phyloP scores from a whole-genome alignment of 2,329 filamentous ascomycete species.

The Arthrobotrys conoides region DNA sequence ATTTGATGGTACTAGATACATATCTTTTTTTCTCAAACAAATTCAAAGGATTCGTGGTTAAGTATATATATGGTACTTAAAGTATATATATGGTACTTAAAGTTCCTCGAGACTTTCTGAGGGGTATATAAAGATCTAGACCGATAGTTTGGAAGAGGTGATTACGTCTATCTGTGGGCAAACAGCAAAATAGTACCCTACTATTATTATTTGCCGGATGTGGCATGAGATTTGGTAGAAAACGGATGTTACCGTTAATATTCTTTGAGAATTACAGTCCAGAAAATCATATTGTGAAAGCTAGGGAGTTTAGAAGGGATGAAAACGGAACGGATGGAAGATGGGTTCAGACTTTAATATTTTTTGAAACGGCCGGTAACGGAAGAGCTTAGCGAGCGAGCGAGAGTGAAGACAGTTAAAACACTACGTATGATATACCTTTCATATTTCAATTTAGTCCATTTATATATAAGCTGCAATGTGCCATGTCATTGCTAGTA shows the following conservation, averaged over 20 bases:
- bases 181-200: background rate
- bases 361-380: background rate
- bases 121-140: background rate
- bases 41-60: background rate
- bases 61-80: background rate
- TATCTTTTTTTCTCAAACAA: background rate
- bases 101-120: background rate
- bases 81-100: background rate
- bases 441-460: background rate
- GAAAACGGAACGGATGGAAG: conserved; percentile 10
- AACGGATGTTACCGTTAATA: conserved; percentile 11
- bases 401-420: no score
- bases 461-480: no score
- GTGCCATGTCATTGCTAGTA: no score
- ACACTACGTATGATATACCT: background rate
- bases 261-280: background rate
- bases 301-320: background rate
- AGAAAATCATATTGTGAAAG: background rate
- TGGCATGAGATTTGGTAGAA: background rate
- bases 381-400: background rate
- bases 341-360: conserved; percentile 2
- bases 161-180: background rate
- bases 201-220: background rate
- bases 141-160: background rate
- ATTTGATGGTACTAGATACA: background rate